These are phyloP conservation scores for Cercospora berteroae DNA, from an alignment of 2,329 filamentous ascomycete species.

Conservation along the genomic window DNA sequence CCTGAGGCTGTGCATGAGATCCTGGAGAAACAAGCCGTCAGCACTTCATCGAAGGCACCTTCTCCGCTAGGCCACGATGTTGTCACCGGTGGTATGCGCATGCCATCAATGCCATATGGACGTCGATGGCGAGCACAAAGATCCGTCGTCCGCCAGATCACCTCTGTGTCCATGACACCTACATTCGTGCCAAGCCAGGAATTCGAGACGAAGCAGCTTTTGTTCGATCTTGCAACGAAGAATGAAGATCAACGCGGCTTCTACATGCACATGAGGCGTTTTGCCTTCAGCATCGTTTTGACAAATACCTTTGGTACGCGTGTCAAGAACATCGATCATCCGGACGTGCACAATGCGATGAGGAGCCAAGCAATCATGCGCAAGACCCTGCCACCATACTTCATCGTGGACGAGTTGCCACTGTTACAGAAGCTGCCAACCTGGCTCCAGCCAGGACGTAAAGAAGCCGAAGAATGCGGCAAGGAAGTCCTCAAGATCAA, in stretches of 20 bases:
- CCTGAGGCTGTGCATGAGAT: slow-evolving; percentile 2
- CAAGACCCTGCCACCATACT: neutral
- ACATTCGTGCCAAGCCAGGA: neutral
- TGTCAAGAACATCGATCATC: neutral
- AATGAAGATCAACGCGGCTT: neutral
- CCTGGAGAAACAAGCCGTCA: neutral
- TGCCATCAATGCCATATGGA: neutral
- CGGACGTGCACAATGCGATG: neutral
- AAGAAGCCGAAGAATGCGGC: neutral
- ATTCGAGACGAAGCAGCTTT: neutral
- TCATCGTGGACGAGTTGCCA: slow-evolving; percentile 1
- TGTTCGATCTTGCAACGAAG: neutral
- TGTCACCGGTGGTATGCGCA: neutral
- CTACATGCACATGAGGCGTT: neutral
- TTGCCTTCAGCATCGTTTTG: neutral
- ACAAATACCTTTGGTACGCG: neutral
- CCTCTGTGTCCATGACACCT: neutral
- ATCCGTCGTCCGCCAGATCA: neutral
- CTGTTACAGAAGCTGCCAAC: neutral
- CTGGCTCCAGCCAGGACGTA: neutral
- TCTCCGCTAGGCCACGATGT: neutral
- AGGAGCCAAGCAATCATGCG: neutral
- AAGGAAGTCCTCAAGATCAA: neutral
- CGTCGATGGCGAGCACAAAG: neutral
- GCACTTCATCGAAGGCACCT: neutral